Evolutionary conservation across 83 land plant species (phyloP).

Genomic region (Thuja plicata): DNA sequence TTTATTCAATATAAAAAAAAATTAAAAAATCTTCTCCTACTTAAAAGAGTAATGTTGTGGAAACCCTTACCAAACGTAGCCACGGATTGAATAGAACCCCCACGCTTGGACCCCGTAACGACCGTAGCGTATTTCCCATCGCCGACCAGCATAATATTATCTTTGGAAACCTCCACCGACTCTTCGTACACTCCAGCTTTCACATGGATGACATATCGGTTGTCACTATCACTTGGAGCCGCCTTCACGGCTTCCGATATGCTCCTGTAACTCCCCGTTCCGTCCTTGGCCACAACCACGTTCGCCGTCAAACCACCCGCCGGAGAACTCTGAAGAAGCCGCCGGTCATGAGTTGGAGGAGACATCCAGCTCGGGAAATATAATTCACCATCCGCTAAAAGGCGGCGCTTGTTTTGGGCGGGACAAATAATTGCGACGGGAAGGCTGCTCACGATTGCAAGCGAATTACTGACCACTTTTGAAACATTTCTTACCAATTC

Average conservation of each 20-base stretch:
- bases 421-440: not conserved
- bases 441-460: constrained; percentile 39
- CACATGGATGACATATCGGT: constrained; percentile 36
- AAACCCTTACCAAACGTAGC: constrained; percentile 33
- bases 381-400: not conserved
- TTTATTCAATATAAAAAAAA: too few species aligned
- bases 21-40: too few species aligned
- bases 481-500: constrained; percentile 15
- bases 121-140: constrained; percentile 39
- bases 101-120: constrained; percentile 15
- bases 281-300: constrained; percentile 52
- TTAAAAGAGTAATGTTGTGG: too few species aligned
- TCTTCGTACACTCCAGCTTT: constrained; percentile 51
- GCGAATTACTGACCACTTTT: constrained; percentile 43
- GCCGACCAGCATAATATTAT: constrained; percentile 41
- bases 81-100: constrained; percentile 16
- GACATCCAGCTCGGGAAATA: constrained; percentile 27
- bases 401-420: not conserved
- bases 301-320: not conserved
- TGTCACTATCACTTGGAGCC: constrained; percentile 19
- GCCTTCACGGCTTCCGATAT: constrained; percentile 44
- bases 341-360: constrained; percentile 11
- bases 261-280: constrained; percentile 45
- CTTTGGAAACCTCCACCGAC: constrained; percentile 22
- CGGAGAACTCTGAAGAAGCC: constrained; percentile 22